Evolutionary conservation across 495 filamentous ascomycete species (phyloP).

Genomic region (Aspergillus coremiiformis): DNA sequence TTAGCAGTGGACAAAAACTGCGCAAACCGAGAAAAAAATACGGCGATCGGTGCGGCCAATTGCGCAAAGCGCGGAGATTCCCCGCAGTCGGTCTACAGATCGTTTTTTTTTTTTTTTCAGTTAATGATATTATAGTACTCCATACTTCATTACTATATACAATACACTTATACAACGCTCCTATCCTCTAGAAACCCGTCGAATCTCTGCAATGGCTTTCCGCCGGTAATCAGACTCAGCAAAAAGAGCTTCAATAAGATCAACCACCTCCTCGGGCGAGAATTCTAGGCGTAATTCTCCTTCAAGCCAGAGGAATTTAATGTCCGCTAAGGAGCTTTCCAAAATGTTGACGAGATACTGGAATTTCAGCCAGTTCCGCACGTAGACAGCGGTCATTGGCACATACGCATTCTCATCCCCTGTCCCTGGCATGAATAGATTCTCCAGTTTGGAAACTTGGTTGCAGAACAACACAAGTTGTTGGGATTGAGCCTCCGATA

Average conservation of each 20-base stretch:
- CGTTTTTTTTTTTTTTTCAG: not conserved
- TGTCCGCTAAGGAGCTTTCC: constrained; percentile 82
- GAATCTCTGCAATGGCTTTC: constrained; percentile 73
- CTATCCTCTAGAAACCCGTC: constrained; percentile 26
- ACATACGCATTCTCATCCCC: constrained; percentile 33
- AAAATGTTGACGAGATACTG: constrained; percentile 84
- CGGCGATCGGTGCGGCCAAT: constrained; percentile 39
- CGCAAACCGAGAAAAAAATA: constrained; percentile 37
- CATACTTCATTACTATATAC: constrained; percentile 5
- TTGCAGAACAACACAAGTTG: constrained; percentile 67
- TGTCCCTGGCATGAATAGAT: constrained; percentile 61
- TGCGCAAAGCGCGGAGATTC: constrained; percentile 38
- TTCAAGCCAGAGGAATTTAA: constrained; percentile 81
- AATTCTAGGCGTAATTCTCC: constrained; percentile 80
- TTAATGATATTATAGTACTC: not conserved
- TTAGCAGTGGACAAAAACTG: constrained; percentile 26
- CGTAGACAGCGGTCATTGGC: constrained; percentile 71
- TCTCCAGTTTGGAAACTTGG: constrained; percentile 60
- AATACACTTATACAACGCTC: not conserved
- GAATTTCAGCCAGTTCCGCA: constrained; percentile 78
- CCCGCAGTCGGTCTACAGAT: constrained; percentile 2
- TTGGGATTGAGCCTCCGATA: constrained; percentile 81
- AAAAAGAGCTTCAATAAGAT: constrained; percentile 83
- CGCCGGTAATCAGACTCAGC: constrained; percentile 76
- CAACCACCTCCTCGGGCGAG: constrained; percentile 73